A percentile compares a stretch with the other conserved stretches of the same genome.
Conservation (phyloP, 2,329 filamentous ascomycete genomes). For the Sarocladium oryzae region DNA sequence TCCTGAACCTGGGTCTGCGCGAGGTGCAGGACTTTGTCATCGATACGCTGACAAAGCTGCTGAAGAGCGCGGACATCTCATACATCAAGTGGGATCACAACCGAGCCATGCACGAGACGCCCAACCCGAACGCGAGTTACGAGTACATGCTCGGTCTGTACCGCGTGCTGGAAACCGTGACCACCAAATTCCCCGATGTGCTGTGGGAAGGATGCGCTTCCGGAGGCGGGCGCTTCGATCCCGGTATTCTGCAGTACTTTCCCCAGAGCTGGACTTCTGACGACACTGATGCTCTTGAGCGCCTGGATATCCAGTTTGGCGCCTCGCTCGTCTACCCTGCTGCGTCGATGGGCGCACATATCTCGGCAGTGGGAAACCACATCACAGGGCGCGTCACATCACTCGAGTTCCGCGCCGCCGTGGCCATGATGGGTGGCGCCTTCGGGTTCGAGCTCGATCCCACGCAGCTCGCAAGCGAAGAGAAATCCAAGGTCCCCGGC, state of each 20-base stretch:
- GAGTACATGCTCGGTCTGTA: slow-evolving; percentile 58
- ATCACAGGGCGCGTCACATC: slow-evolving; percentile 49
- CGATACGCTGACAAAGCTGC: slow-evolving; percentile 42
- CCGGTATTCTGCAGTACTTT: slow-evolving; percentile 58
- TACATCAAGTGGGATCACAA: slow-evolving; percentile 67
- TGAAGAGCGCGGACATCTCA: slow-evolving; percentile 44
- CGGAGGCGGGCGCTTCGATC: slow-evolving; percentile 57
- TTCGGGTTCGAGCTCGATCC: slow-evolving; percentile 61
- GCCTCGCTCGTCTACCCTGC: slow-evolving; percentile 57
- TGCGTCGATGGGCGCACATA: slow-evolving; percentile 57
- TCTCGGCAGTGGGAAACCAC: slow-evolving; percentile 54
- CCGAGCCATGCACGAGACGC: slow-evolving; percentile 53
- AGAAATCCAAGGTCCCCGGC: slow-evolving; percentile 43
- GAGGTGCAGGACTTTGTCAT: slow-evolving; percentile 60
- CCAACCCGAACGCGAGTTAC: slow-evolving; percentile 46
- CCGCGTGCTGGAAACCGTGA: slow-evolving; percentile 52
- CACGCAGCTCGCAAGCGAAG: slow-evolving; percentile 39
- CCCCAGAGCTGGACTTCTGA: slow-evolving; percentile 61
- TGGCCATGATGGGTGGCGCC: slow-evolving; percentile 62
- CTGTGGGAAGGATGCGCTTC: slow-evolving; percentile 61
- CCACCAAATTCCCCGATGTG: slow-evolving; percentile 51
- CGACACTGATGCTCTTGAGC: slow-evolving; percentile 55
- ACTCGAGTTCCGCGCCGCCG: slow-evolving; percentile 54
- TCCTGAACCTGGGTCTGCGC: slow-evolving; percentile 52
- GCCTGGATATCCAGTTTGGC: slow-evolving; percentile 58